Conservation (phyloP, 495 filamentous ascomycete species). For the Tuber microsphaerosporum region DNA sequence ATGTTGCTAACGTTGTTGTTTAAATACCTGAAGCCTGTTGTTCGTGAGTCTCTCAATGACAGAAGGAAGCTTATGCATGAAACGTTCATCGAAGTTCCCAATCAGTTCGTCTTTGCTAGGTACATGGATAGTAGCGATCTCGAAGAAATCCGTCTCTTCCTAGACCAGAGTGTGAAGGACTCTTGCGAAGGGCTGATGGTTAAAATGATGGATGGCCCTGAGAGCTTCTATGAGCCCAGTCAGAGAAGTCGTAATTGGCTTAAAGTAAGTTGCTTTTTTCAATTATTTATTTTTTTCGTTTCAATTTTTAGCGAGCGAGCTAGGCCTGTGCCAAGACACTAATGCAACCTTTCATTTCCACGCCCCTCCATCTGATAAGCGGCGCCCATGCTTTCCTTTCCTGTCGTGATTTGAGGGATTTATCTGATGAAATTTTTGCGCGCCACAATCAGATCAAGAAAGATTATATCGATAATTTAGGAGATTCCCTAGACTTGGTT, state of each 20-base stretch:
- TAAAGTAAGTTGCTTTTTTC: constrained; percentile 47
- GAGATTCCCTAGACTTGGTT: constrained; percentile 93
- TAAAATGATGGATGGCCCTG: constrained; percentile 90
- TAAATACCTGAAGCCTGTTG: constrained; percentile 53
- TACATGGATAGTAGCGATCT: constrained; percentile 79
- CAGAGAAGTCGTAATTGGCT: constrained; percentile 96
- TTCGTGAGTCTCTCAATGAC: constrained; percentile 78
- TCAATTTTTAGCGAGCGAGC: background rate
- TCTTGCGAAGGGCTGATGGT: constrained; percentile 98
- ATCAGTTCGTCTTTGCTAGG: constrained; percentile 87
- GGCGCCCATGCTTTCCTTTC: background rate
- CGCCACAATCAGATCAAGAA: constrained; percentile 64
- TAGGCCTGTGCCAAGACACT: background rate
- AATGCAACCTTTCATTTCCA: background rate
- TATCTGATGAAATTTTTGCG: constrained; percentile 40
- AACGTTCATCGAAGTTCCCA: constrained; percentile 69
- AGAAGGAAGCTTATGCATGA: constrained; percentile 67
- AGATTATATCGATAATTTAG: constrained; percentile 86
- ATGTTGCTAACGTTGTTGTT: constrained; percentile 5
- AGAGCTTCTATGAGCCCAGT: constrained; percentile 89
- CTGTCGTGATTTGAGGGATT: background rate
- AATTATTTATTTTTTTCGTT: background rate
- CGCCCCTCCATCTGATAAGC: background rate
- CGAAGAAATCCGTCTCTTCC: constrained; percentile 82
- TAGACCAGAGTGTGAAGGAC: constrained; percentile 89